These are phyloP conservation scores for Diaporthe ilicicola DNA, from an alignment of 2,329 filamentous ascomycete genomes.

Conservation along the genomic window DNA sequence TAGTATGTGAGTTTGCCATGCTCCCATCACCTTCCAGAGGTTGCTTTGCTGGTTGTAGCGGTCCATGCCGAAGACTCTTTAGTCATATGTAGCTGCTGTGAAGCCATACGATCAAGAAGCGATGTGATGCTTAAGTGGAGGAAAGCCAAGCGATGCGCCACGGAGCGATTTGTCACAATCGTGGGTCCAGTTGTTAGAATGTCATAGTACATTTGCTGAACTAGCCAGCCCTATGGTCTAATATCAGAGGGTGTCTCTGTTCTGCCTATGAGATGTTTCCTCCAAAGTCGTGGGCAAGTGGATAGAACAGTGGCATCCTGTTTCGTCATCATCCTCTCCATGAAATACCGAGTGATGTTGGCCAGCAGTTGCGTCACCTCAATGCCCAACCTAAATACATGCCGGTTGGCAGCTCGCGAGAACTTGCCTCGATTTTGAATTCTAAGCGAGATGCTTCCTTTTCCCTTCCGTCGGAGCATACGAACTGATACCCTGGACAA, in stretches of 20 bases:
- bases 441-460: constrained; percentile 26
- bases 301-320: constrained; percentile 34
- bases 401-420: constrained; percentile 23
- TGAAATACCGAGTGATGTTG: constrained; percentile 22
- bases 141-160: background rate
- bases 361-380: constrained; percentile 11
- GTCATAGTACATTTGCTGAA: constrained; percentile 30
- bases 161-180: background rate
- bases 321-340: constrained; percentile 27
- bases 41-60: background rate
- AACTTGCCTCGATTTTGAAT: constrained; percentile 32
- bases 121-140: background rate
- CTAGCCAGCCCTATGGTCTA: constrained; percentile 34
- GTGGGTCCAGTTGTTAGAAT: constrained; percentile 10
- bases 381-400: constrained; percentile 33
- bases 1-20: background rate
- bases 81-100: too few species aligned
- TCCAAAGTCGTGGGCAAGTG: constrained; percentile 34
- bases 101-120: background rate
- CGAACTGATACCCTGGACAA: constrained; percentile 31
- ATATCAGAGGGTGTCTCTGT: constrained; percentile 35
- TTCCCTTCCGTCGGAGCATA: constrained; percentile 1
- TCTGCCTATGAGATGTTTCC: constrained; percentile 33
- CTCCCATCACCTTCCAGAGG: background rate
- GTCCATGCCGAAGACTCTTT: too few species aligned